phyloP scores from a whole-genome alignment of 306 rosid genomes.

The Lupinus albus region DNA sequence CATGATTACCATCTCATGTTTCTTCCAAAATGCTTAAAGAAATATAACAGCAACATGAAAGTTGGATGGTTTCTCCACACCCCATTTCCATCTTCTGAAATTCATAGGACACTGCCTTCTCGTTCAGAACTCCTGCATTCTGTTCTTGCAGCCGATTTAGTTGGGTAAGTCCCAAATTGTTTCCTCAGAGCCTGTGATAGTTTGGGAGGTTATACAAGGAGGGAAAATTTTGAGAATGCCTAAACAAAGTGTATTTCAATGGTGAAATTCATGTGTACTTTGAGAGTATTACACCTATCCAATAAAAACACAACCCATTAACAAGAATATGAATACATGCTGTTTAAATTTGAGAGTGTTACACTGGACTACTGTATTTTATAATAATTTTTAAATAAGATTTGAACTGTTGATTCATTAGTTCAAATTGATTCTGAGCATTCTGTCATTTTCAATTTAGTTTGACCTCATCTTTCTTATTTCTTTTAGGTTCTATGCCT shows the following conservation, averaged over 20 bases:
- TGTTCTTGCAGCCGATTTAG: conserved; percentile 92
- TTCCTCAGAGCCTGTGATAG: conserved; percentile 17
- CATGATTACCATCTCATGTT: conserved; percentile 96
- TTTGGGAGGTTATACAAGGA: not conserved
- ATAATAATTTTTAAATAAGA: not conserved
- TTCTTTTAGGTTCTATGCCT: not conserved
- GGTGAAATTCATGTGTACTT: no score
- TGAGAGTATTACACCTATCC: not conserved
- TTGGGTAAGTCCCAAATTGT: conserved; percentile 61
- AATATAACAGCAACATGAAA: conserved; percentile 68
- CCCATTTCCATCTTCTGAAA: conserved; percentile 94
- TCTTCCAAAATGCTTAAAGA: conserved; percentile 87
- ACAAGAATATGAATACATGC: not conserved
- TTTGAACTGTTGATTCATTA: not conserved
- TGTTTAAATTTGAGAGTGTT: no score
- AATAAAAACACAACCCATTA: not conserved
- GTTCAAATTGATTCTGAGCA: not conserved
- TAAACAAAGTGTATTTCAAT: not conserved
- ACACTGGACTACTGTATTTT: not conserved
- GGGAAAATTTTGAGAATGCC: not conserved
- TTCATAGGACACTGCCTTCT: conserved; percentile 87
- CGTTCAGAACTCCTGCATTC: conserved; percentile 83
- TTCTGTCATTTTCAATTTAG: conserved; percentile 9
- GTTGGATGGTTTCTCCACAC: conserved; percentile 98
- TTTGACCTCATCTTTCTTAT: conserved; percentile 14